Evolutionary conservation across 192 early-diverging fungal genomes (phyloP), one percentile per base, ranked within the genome.

Genomic region (Backusella morwellensis): DNA sequence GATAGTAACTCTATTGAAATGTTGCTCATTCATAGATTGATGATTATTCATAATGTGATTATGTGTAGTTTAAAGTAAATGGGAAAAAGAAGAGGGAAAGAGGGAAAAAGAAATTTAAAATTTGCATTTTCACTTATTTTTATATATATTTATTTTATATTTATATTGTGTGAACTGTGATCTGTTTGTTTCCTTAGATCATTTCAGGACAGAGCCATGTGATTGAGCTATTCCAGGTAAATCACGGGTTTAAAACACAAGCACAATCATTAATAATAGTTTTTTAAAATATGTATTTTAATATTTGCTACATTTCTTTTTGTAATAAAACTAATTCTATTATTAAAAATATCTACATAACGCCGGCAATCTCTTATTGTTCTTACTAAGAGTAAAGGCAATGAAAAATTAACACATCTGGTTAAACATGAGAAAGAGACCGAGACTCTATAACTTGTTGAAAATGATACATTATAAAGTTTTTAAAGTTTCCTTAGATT

Each of bases 1-100:
- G 56, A 29, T 63, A 9, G 2, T 63, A 26, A 14, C 56, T 63
- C 56, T 14, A 69, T 41, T 38, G 47, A 69, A 38, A 75, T 50
- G 72, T 67, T 56, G 73, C 21, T 73, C 23, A 34, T 73, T 79
- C 6, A 75, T 21, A 19, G 72, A 26, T 38, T 75, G 74, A 19
- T 26, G 23, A 17, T 5, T 15, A 52, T 35, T 59, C n/a, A 35
- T 59, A 40, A 73, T 35, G 8, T 21, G 35, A 12, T 21, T 41
- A 42, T 36, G 3, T 17, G 11, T 35, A 56, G 8, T 40, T 40
- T 21, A 56, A 9, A 56, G n/a, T 29, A 63, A 29, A 26, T 14
- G 11, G 2, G 14, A 14, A 63, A 26, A 4, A 0, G 29, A 21
- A 26, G 7, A 29, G 8, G 3, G 56, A 3, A 63, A 9, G 7